Base-by-base conservation (phyloP, 106 monocot genomes). In the Allium fistulosum region DNA sequence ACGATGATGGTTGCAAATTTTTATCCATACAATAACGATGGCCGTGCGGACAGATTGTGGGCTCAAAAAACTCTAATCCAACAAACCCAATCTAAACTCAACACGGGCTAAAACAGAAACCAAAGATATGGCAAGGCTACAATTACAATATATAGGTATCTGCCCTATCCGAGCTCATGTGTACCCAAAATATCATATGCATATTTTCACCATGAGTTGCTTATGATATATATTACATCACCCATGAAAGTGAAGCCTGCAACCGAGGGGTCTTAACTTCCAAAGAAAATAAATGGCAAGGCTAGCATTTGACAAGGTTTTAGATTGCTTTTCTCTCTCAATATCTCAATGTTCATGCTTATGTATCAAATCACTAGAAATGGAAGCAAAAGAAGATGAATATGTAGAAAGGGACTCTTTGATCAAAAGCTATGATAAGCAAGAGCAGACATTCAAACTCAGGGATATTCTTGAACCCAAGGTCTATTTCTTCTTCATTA, bases 321-420 rank as follows among this genome's bases (percentile, higher is more conserved):
- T 72, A 72, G 75, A 60, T 17, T 83, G 78, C 72, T 71, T 83
- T 63, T 83, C 75, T 59, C 68, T 79, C 26, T 52, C 67, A 17
- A 57, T 57, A 53, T 61, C 51, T 48, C 49, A 72, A 12, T 45
- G n/a, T n/a, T 73, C 80, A 13, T 74, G 74, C 58, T 46, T 80
- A 50, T 84, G 84, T 74, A 71, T 61, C 46, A 72, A 60, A 14
- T 55, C 75, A 13, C 7, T 50, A 17, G 88, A 67, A 11, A 65
- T 50, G 27, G 88, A 67, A 14, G 71, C 72, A 13, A 82, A 79
- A n/a, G 83, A 77, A 8, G 82, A 80, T 45, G 63, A 56, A 10
- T 69, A 47, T 16, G 17, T 78, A 57, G 62, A 69, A 65, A 70
- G 62, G 17, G 53, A 61, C 37, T 48, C 78, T 48, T 27, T 78